These are phyloP conservation scores for Capronia epimyces DNA, from an alignment of 2,329 filamentous ascomycete species.

Conservation along the genomic window DNA sequence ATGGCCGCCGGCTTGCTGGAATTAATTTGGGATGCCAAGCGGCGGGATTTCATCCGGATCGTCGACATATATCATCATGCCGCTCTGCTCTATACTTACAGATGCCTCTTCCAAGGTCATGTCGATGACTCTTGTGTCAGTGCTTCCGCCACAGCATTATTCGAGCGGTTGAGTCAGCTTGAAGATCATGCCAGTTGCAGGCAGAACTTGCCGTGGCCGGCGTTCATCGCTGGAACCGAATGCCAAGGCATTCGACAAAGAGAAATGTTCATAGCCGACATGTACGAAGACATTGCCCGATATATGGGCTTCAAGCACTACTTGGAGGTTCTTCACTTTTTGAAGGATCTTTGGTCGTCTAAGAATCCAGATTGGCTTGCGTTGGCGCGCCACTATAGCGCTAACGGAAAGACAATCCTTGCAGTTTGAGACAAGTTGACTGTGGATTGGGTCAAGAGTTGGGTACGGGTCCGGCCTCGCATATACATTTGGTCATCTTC, in stretches of 20 bases:
- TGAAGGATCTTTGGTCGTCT: constrained; percentile 20
- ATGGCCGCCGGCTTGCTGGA: constrained; percentile 20
- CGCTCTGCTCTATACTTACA: constrained; percentile 29
- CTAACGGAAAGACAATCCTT: constrained; percentile 17
- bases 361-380: constrained; percentile 11
- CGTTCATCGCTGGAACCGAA: constrained; percentile 31
- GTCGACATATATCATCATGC: constrained; percentile 31
- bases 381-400: constrained; percentile 15
- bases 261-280: constrained; percentile 13
- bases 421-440: constrained; percentile 11
- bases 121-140: constrained; percentile 10
- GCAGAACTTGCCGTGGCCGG: constrained; percentile 31
- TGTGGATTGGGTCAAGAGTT: not conserved
- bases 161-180: constrained; percentile 21
- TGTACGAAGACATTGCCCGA: constrained; percentile 17
- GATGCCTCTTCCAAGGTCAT: constrained; percentile 19
- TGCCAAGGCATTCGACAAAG: constrained; percentile 16
- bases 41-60: constrained; percentile 29
- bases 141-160: constrained; percentile 14
- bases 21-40: constrained; percentile 14
- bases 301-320: constrained; percentile 25
- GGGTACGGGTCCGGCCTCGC: constrained; percentile 1
- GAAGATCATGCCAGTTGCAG: constrained; percentile 24
- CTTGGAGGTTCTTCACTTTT: constrained; percentile 18
- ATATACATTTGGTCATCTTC: too few relatives aligned